Evolutionary conservation across 345 rosid genomes (phyloP), one percentile per base, ranked within the genome.

Genomic region (Citrus mangshanensis): DNA sequence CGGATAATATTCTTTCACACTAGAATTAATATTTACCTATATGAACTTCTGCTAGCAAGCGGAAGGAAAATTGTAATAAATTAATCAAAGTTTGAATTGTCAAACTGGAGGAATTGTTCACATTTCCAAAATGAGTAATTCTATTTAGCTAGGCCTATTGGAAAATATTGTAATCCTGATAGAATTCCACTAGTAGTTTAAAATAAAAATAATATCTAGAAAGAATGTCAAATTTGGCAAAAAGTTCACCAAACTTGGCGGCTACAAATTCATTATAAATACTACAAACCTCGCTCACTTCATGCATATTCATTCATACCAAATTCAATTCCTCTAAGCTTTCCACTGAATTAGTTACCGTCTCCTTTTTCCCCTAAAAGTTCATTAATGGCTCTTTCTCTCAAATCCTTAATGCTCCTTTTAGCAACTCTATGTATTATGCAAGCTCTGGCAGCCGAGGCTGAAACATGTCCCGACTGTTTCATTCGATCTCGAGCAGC

Each of bases 401-500:
- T 81, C 79, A 78, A 58, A 40, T 64, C 69, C 22, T 73, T 84
- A 70, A 2, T 81, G 58, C 21, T 85, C 74, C 51, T 83, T 65
- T 62, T 78, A 0, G 65, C 83, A 37, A 37, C 82, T 75, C 46
- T 87, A 61, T 58, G 84, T 60, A 64, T 72, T 35, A 37, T 78
- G 40, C 85, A 80, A 46, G 72, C 75, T 73, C 72, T 71, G 16
- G 85, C 85, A 30, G 78, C 85, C 77, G 77, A 86, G 78, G 88
- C 92, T 72, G 82, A 86, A 67, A 81, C 87, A 5, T 89, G 92
- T 63, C 82, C 72, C 42, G 83, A 87, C 80, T 87, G 92, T 81
- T 91, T 88, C 76, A 62, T 34, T 70, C 77, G 56, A 24, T 91
- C 95, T 28, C 89, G 86, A 49, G 95, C 93, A 38, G 81, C 92